A percentile compares a stretch with the other conserved stretches of the same genome.
Conservation (phyloP, 2,329 filamentous ascomycete genomes). For the Emericellopsis atlantica region DNA sequence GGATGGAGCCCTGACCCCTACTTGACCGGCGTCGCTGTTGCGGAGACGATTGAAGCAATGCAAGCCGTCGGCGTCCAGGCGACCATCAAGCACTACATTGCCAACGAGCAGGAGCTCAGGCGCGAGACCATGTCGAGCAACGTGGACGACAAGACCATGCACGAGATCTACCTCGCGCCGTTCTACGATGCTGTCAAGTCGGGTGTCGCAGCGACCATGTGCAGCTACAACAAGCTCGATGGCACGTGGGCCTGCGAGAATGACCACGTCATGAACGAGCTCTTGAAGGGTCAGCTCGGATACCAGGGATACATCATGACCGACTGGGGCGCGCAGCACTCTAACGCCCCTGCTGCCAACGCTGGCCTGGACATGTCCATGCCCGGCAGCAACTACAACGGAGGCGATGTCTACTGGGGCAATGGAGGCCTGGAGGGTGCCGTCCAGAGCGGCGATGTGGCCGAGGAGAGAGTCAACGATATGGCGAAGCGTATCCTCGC, state of each 20-base stretch:
- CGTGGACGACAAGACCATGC: slow-evolving; percentile 48
- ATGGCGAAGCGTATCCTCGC: slow-evolving; percentile 54
- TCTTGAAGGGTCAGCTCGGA: slow-evolving; percentile 62
- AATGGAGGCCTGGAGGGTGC: slow-evolving; percentile 32
- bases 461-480: slow-evolving; percentile 50
- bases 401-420: slow-evolving; percentile 41
- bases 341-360: slow-evolving; percentile 51
- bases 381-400: slow-evolving; percentile 53
- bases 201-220: slow-evolving; percentile 57
- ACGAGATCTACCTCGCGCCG: slow-evolving; percentile 56
- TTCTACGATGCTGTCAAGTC: slow-evolving; percentile 57
- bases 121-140: slow-evolving; percentile 41
- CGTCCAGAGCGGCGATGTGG: slow-evolving; percentile 44
- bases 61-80: slow-evolving; percentile 37
- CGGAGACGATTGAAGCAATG: slow-evolving; percentile 47
- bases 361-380: slow-evolving; percentile 73
- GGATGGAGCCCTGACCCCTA: slow-evolving; percentile 73
- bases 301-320: slow-evolving; percentile 49
- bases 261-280: slow-evolving; percentile 41
- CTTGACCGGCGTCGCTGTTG: slow-evolving; percentile 49
- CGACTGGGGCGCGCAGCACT: slow-evolving; percentile 71
- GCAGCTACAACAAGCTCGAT: slow-evolving; percentile 62
- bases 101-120: slow-evolving; percentile 57
- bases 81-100: slow-evolving; percentile 48
- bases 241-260: slow-evolving; percentile 57